Percentiles rank a stretch among this genome's conserved stretches.
Conservation (phyloP, 164 flowering plant species). For the Euptelea pleiosperma region DNA sequence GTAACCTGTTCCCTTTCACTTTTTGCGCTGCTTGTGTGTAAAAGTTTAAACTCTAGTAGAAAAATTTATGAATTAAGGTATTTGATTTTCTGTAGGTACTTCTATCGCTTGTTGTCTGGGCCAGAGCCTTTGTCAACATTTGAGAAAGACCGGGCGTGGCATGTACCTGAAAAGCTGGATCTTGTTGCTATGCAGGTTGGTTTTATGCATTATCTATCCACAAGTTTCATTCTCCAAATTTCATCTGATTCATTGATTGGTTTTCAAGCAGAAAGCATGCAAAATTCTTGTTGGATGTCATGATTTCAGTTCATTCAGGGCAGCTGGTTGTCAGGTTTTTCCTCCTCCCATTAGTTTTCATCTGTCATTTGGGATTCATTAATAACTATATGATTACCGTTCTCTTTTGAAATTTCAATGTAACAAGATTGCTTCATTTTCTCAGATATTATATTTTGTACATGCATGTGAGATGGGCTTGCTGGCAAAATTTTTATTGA, state of each 20-base stretch:
- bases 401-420: background rate
- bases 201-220: background rate
- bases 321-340: constrained; percentile 87
- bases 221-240: background rate
- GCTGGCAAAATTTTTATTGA: background rate
- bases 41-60: background rate
- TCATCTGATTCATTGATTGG: constrained; percentile 10
- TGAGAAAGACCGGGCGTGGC: constrained; percentile 96
- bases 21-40: too few relatives aligned
- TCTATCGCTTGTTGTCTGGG: constrained; percentile 77
- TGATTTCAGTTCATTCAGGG: constrained; percentile 95
- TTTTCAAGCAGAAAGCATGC: constrained; percentile 69
- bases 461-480: background rate
- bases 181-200: constrained; percentile 76
- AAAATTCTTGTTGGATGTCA: constrained; percentile 72
- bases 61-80: background rate
- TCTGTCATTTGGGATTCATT: background rate
- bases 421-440: background rate
- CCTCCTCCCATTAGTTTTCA: constrained; percentile 5
- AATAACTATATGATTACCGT: too few relatives aligned
- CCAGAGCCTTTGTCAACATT: constrained; percentile 74
- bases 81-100: constrained; percentile 49
- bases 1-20: too few relatives aligned
- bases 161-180: constrained; percentile 68
- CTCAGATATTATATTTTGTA: background rate